phyloP scores from a whole-genome alignment of 768 basidiomycete genomes.

The Trametes punicea region DNA sequence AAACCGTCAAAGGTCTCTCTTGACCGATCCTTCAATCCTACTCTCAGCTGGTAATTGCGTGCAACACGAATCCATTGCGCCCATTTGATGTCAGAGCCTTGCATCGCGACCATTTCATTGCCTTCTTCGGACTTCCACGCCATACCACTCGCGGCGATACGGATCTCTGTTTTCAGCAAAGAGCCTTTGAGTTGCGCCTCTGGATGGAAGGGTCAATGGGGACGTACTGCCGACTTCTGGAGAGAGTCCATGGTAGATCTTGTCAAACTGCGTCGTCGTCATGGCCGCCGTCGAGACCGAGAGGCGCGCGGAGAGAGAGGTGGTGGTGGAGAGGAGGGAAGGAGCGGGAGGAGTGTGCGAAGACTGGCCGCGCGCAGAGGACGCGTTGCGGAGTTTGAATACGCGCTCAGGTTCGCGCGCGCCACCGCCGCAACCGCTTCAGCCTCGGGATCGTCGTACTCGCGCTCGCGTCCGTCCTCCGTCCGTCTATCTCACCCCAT shows the following conservation, averaged over 20 bases:
- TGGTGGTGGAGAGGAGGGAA: constrained; percentile 17
- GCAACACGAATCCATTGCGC: constrained; percentile 91
- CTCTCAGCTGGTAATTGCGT: constrained; percentile 83
- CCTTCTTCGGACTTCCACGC: constrained; percentile 88
- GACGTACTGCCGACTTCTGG: constrained; percentile 80
- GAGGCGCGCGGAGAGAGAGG: constrained; percentile 17
- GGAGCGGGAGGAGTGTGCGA: constrained; percentile 16
- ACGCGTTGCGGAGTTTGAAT: constrained; percentile 30
- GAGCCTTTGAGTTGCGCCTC: neutral
- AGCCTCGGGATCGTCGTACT: neutral
- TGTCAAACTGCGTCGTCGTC: constrained; percentile 83
- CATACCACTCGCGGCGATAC: constrained; percentile 85
- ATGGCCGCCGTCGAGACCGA: constrained; percentile 35
- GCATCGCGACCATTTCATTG: constrained; percentile 59
- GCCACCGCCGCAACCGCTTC: constrained; percentile 8
- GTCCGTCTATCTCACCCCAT: constrained; percentile 2
- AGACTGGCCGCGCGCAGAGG: constrained; percentile 18
- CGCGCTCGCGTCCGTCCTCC: neutral
- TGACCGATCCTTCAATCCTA: constrained; percentile 74
- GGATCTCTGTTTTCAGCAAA: constrained; percentile 55
- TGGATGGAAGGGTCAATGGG: neutral
- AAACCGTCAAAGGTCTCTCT: constrained; percentile 94
- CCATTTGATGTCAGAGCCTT: constrained; percentile 78
- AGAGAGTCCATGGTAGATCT: constrained; percentile 72
- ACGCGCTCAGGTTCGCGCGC: constrained; percentile 22